Conservation (phyloP, 805 yeast genomes). For the Myxozyma kluyveri region DNA sequence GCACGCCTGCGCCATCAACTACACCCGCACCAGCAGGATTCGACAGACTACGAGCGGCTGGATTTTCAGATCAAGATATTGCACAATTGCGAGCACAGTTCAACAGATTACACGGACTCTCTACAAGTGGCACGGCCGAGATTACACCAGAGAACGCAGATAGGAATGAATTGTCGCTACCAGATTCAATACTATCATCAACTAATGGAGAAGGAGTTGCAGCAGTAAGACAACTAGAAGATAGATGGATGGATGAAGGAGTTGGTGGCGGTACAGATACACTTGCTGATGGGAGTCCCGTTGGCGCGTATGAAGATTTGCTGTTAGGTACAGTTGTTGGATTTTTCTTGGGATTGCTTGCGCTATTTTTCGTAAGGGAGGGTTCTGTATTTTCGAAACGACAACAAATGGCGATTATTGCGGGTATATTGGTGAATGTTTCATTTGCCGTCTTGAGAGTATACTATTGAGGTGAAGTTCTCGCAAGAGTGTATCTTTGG, state of each 20-base stretch:
- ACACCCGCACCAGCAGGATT: conserved; percentile 77
- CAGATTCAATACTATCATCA: neutral
- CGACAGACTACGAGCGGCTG: conserved; percentile 77
- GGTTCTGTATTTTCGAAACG: conserved; percentile 58
- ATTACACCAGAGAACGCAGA: neutral
- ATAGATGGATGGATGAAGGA: conserved; percentile 37
- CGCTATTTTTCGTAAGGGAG: conserved; percentile 57
- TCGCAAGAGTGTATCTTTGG: too few species aligned
- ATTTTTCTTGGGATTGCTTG: conserved; percentile 68
- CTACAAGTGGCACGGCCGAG: neutral
- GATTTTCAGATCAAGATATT: conserved; percentile 77
- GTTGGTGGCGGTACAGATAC: conserved; percentile 31
- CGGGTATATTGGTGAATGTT: conserved; percentile 68
- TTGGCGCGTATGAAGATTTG: conserved; percentile 59
- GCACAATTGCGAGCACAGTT: conserved; percentile 71
- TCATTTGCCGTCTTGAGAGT: conserved; percentile 60
- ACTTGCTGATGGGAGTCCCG: conserved; percentile 36
- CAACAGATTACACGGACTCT: conserved; percentile 48
- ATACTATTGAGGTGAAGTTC: conserved; percentile 34
- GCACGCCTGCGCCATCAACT: conserved; percentile 51
- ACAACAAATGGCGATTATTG: conserved; percentile 64
- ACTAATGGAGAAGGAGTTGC: conserved; percentile 36
- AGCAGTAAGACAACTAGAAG: conserved; percentile 41
- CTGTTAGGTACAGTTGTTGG: conserved; percentile 72
- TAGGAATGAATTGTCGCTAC: conserved; percentile 51